phyloP scores from a whole-genome alignment of 2,329 filamentous ascomycete species.

The Chrysoporthe austroafricana region DNA sequence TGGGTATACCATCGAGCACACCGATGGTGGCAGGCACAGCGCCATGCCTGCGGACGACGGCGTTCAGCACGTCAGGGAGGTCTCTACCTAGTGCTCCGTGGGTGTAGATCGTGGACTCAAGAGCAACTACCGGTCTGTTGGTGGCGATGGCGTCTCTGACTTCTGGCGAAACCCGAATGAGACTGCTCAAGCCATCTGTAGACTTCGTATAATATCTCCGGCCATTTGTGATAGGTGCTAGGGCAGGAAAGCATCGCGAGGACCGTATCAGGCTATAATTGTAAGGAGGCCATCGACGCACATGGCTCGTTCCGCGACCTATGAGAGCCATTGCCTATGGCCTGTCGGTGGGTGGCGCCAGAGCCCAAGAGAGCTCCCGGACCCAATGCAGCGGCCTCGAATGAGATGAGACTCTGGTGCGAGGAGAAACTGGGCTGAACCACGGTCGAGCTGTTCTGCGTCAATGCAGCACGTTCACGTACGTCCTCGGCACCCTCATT shows the following conservation, averaged over 20 bases:
- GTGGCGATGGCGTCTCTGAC: conserved; percentile 75
- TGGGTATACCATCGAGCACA: conserved; percentile 79
- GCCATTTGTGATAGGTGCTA: neutral
- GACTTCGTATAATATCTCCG: conserved; percentile 10
- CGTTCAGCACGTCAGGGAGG: conserved; percentile 66
- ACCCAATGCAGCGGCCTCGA: neutral
- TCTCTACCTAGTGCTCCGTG: conserved; percentile 82
- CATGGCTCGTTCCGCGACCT: neutral
- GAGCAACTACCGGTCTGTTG: conserved; percentile 82
- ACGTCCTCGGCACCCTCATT: neutral
- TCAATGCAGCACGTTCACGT: neutral
- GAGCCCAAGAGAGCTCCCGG: neutral
- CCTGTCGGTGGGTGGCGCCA: neutral
- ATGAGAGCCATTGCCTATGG: neutral
- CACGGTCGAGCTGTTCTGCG: neutral
- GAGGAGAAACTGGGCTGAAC: neutral
- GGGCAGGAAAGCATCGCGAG: neutral
- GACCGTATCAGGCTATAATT: neutral
- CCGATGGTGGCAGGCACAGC: conserved; percentile 90
- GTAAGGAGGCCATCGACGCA: conserved; percentile 6
- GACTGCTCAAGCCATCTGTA: conserved; percentile 38
- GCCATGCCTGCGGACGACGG: conserved; percentile 78
- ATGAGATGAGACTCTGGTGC: neutral
- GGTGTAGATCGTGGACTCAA: conserved; percentile 97
- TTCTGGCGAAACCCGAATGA: conserved; percentile 80